Evolutionary conservation across 176 grass and related monocot species (phyloP), one percentile per base, ranked within the genome.

Genomic region (Lolium perenne): DNA sequence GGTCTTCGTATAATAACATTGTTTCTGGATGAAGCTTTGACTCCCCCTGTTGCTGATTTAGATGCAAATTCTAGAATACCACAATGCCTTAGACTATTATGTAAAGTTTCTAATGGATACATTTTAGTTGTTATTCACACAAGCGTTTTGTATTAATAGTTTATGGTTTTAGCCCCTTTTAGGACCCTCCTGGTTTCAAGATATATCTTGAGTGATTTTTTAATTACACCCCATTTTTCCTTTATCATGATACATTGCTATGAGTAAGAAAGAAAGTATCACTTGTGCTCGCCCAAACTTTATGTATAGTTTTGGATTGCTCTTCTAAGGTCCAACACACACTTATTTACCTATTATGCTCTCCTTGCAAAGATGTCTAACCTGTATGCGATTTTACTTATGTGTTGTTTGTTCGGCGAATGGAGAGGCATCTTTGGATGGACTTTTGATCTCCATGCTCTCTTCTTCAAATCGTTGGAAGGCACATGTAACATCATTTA

Each of bases 341-440:
- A 12, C 6, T 40, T 58, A 53, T 63, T 1, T 87, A 47, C 38
- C 20, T 70, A 50, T 32, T 82, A 26, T 76, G 79, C 2, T 77
- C 38, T 35, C 13, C 51, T 38, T 71, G 65, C 43, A 87, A 49
- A 41, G 70, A 70, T 80, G 29, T 83, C 84, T 80, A 87, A 83
- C 50, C 64, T 29, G 29, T 29, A 29, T 29, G 29, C 29, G 29
- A 29, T 29, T 29, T 29, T 29, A 29, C 29, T 29, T 29, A 29
- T 29, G 29, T 29, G 29, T 29, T 29, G 29, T 29, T 29, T 29
- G 29, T 29, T 29, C 29, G 29, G 29, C 29, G 29, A 29, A 29
- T 29, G 29, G 29, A 29, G 29, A 29, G 29, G 29, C 29, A 29
- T 29, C 29, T 29, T 29, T 29, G 29, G 29, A 29, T 29, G 29